These are phyloP conservation scores for Nemania serpens DNA, from an alignment of 2,329 filamentous ascomycete genomes.

Conservation along the genomic window DNA sequence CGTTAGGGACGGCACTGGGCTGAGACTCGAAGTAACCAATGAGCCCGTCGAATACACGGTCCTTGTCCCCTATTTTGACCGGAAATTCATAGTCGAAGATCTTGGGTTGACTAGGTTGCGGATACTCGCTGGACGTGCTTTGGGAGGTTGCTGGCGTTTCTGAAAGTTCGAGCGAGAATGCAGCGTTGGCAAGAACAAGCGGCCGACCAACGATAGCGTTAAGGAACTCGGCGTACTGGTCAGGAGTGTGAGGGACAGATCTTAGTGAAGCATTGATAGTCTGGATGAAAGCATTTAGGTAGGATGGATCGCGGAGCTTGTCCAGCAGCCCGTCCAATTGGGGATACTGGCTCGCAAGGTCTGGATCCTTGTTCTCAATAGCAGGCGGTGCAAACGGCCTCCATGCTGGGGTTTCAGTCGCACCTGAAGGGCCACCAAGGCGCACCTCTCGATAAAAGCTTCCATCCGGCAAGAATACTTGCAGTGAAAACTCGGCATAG, in stretches of 20 bases:
- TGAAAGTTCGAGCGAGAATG: neutral
- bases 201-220: neutral
- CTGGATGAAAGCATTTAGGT: no score
- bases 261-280: no score
- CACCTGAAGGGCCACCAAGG: no score
- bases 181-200: neutral
- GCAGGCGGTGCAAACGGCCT: no score
- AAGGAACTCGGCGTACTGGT: neutral
- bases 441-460: slow-evolving; percentile 5
- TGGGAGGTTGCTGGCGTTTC: neutral
- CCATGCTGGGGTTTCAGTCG: no score
- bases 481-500: neutral
- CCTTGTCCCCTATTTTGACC: neutral
- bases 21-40: neutral
- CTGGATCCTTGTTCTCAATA: no score
- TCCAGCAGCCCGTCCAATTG: no score
- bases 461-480: neutral
- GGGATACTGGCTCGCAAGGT: no score
- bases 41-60: neutral
- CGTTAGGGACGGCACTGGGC: neutral
- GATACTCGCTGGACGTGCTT: neutral
- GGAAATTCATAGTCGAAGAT: neutral
- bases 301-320: no score
- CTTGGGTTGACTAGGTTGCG: no score
- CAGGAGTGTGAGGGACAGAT: no score